A percentile compares a stretch with the other conserved stretches of the same genome.
Conservation (phyloP, 805 yeast species). For the Priceomyces haplophilus region DNA sequence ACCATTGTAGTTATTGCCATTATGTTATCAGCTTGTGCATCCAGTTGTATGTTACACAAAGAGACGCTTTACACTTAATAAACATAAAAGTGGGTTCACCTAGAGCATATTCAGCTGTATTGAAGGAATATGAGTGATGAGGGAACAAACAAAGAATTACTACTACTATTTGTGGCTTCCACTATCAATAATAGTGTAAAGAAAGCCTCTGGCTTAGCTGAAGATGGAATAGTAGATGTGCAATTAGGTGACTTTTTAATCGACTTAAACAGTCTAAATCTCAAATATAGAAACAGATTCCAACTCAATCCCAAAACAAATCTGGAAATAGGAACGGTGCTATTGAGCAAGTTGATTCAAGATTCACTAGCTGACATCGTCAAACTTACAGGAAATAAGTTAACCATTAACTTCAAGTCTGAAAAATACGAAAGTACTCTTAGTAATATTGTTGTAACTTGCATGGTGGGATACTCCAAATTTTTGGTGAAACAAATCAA, state of each 20-base stretch:
- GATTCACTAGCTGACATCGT: slow-evolving; percentile 21
- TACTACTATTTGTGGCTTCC: slow-evolving; percentile 15
- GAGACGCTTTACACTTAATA: no score
- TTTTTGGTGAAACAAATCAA: slow-evolving; percentile 20
- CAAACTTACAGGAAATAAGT: slow-evolving; percentile 14
- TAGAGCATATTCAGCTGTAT: not conserved
- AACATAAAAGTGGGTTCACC: no score
- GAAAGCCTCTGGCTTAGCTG: not conserved
- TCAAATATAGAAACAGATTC: slow-evolving; percentile 10
- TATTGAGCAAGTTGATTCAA: slow-evolving; percentile 11
- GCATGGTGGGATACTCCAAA: slow-evolving; percentile 17
- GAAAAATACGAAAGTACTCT: slow-evolving; percentile 18
- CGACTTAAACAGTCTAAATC: slow-evolving; percentile 8
- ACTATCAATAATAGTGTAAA: slow-evolving; percentile 12
- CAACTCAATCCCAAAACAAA: slow-evolving; percentile 5
- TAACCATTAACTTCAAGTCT: slow-evolving; percentile 20
- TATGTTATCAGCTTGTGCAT: no score
- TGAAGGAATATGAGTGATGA: slow-evolving; percentile 1
- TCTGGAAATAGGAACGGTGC: slow-evolving; percentile 7
- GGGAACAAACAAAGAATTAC: slow-evolving; percentile 6
- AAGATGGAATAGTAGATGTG: slow-evolving; percentile 8
- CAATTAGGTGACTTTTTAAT: slow-evolving; percentile 9
- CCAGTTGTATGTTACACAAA: no score
- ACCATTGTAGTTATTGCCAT: not conserved
- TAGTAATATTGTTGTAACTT: slow-evolving; percentile 20